Evolutionary conservation across 2,329 filamentous ascomycete genomes (phyloP).

Genomic region (Hymenoscyphus fructigenus): DNA sequence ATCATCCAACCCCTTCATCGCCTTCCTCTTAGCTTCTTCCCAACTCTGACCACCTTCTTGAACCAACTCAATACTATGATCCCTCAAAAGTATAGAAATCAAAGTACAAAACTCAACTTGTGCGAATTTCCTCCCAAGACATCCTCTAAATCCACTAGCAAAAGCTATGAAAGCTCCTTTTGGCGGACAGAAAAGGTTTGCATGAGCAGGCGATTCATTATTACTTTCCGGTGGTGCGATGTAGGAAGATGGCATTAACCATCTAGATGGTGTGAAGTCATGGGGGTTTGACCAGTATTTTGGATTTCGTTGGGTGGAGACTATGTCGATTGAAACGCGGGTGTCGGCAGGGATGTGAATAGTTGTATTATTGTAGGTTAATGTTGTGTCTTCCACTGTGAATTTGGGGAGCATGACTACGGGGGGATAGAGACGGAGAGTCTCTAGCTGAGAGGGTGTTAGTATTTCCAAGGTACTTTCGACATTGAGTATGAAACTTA

Average conservation of each 20-base stretch:
- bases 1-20: constrained; percentile 16
- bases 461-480: not conserved
- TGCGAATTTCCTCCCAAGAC: constrained; percentile 38
- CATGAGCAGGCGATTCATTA: constrained; percentile 19
- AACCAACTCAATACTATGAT: constrained; percentile 24
- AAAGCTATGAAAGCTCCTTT: constrained; percentile 37
- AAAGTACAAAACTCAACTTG: constrained; percentile 36
- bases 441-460: constrained; percentile 37
- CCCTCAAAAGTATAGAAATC: constrained; percentile 26
- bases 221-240: constrained; percentile 14
- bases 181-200: constrained; percentile 21
- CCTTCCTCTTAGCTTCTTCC: constrained; percentile 20
- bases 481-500: constrained; percentile 5
- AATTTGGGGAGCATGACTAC: constrained; percentile 55
- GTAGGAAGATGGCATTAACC: constrained; percentile 22
- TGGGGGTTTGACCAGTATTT: constrained; percentile 18
- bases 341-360: constrained; percentile 18
- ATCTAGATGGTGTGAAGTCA: constrained; percentile 20
- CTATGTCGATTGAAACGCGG: constrained; percentile 17
- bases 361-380: constrained; percentile 13
- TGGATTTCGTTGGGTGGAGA: constrained; percentile 18
- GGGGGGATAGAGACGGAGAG: constrained; percentile 54
- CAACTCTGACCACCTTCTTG: constrained; percentile 13
- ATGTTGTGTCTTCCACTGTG: constrained; percentile 21
- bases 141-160: constrained; percentile 38